These are phyloP conservation scores for Colletotrichum acutatum DNA, from an alignment of 2,329 filamentous ascomycete genomes.

Conservation along the genomic window DNA sequence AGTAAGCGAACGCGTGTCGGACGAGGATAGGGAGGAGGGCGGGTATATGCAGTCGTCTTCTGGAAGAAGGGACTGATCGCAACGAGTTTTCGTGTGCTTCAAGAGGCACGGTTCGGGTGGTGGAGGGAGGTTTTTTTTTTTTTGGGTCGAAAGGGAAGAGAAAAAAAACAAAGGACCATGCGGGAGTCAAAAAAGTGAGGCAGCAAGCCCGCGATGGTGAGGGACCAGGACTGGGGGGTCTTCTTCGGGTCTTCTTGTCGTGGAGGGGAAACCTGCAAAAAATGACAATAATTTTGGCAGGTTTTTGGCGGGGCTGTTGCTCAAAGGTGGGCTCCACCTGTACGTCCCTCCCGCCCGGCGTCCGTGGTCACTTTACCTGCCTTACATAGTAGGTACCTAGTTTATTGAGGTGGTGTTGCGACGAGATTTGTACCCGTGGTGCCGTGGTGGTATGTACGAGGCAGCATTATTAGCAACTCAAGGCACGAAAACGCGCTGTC, in stretches of 20 bases:
- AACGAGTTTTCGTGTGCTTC: constrained; percentile 18
- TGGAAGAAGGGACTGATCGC: constrained; percentile 7
- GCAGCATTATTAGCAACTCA: too few species aligned
- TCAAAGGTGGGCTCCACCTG: not conserved
- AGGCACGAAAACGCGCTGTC: not conserved
- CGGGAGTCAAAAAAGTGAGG: constrained; percentile 28
- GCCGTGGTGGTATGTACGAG: not conserved
- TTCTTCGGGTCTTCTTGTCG: constrained; percentile 3
- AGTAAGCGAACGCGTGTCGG: constrained; percentile 25
- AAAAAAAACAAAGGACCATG: constrained; percentile 28
- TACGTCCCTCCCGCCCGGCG: not conserved
- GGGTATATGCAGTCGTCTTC: constrained; percentile 20
- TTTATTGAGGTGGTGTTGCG: too few species aligned
- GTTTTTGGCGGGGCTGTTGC: constrained; percentile 33
- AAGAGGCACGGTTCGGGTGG: not conserved
- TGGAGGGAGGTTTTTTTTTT: not conserved
- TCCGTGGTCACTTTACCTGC: too few species aligned
- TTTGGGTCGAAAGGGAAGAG: not conserved
- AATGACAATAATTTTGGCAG: constrained; percentile 34
- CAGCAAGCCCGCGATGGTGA: constrained; percentile 32
- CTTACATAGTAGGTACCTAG: too few species aligned
- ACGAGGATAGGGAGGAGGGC: constrained; percentile 14
- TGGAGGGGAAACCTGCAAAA: constrained; percentile 33
- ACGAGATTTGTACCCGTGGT: too few species aligned
- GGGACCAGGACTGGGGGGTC: constrained; percentile 8